Base-by-base conservation (phyloP, 176 grass and related monocot species). In the Hsuehochloa calcarea region DNA sequence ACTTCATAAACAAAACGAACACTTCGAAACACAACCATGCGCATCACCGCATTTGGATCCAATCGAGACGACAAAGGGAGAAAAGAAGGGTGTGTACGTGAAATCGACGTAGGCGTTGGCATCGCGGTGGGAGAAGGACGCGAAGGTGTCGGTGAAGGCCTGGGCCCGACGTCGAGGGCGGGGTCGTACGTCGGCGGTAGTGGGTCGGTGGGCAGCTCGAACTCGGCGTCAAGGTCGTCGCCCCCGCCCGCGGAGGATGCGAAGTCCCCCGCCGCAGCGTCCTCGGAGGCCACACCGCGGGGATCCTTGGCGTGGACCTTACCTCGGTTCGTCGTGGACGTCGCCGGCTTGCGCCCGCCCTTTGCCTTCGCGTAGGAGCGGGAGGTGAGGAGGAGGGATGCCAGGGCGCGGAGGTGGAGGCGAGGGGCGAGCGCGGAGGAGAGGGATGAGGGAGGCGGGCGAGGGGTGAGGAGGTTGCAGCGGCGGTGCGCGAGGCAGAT, bases 311-410 rank as follows among this genome's bases (percentile, higher is more conserved):
- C 83, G 26, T 82, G 82, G 54, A 88, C 38, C 90, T 97, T 97
- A 16, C 86, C 83, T 43, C 89, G 91, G 74, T 87, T 70, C 13
- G 76, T 79, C 45, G 85, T 79, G 65, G 82, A 50, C 31, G 74
- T 64, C 68, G 69, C 80, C 58, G 73, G 17, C 89, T 98, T 99
- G 61, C 64, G 79, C 80, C 90, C 88, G 9, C 70, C 82, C 89
- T 94, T 94, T 19, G 61, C 86, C 86, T 92, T 97, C 19, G 96
- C 90, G 87, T 93, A 95, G 35, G 87, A 65, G 38, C 96, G 89
- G 62, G 86, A 89, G 1, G 78, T 29, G 2, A 77, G 45, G 58
- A 90, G 83, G 16, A 76, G 41, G 4, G 78, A 77, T 14, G 90
- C 78, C 23, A 89, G 52, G 9, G 65, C 31, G 31, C n/a, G n/a